Base-by-base conservation (phyloP, 2,329 filamentous ascomycete genomes). In the Davidsoniella eucalypti region DNA sequence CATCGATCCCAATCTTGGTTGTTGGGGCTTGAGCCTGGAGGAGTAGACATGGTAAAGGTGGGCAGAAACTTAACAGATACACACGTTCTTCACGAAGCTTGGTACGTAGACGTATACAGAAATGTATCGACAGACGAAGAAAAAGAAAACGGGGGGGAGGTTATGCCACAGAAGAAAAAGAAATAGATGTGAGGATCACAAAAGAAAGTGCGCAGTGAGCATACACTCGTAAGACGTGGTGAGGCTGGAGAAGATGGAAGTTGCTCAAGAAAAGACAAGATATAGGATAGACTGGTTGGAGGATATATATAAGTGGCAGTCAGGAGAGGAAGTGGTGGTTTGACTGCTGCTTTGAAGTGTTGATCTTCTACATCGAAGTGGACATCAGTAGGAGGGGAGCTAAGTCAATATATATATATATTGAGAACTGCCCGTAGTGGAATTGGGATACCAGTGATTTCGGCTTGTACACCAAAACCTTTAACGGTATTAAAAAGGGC, bases 1-100 rank as follows among this genome's bases (percentile, higher is more conserved):
- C 73, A 77, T 56, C 72, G 72, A 57, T 66, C 69, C 76, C 76
- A 80, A 63, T 63, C 65, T 49, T 68, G 64, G 55, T 65, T 46
- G 39, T 37, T 43, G 3, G 25, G 39, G 39, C 39, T 26, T 25
- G 47, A 37, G 16, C 39, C 39, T n/a, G 38, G 47, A n/a, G 39
- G 21, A 18, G 39, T 42, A 37, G 47, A 43, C 47, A 49, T 49
- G 25, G 16, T 43, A 18, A n/a, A 7, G 46, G 36, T 10, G 17
- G 18, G 43, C 18, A 17, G 25, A 29, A 5, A 45, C 37, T 39
- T 16, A 41, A 41, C 16, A 14, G 14, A 23, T n/a, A 10, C 43
- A 23, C 16, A 25, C 17, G 26, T 21, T 25, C 14, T 29, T 12
- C 21, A 8, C 14, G 8, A 44, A 5, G 9, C 41, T 29, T 42